phyloP scores from a whole-genome alignment of 1,284 basidiomycete genomes.

The Meira nashicola region DNA sequence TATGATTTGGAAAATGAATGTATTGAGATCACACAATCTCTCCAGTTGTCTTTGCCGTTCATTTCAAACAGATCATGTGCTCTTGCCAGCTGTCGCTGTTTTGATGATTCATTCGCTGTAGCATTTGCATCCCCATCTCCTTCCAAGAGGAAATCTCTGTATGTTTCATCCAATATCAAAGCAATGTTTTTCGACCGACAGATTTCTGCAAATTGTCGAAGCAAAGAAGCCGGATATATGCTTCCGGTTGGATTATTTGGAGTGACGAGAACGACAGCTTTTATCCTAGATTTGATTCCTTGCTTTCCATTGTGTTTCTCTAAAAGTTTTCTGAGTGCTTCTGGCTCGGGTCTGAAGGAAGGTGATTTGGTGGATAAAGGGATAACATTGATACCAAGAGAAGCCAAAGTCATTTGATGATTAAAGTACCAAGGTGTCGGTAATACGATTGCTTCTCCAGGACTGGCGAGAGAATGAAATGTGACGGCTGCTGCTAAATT shows the following conservation, averaged over 20 bases:
- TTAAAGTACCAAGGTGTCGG: slow-evolving; percentile 65
- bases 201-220: slow-evolving; percentile 65
- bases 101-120: not conserved
- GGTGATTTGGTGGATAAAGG: slow-evolving; percentile 62
- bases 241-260: slow-evolving; percentile 68
- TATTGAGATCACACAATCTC: slow-evolving; percentile 50
- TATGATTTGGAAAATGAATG: slow-evolving; percentile 65
- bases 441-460: slow-evolving; percentile 71
- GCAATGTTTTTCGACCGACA: slow-evolving; percentile 63
- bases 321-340: slow-evolving; percentile 59
- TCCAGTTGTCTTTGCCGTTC: slow-evolving; percentile 21
- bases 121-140: slow-evolving; percentile 14
- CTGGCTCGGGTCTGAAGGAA: slow-evolving; percentile 62
- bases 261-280: slow-evolving; percentile 61
- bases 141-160: slow-evolving; percentile 71
- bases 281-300: slow-evolving; percentile 58
- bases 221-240: slow-evolving; percentile 62
- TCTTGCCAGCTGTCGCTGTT: slow-evolving; percentile 38
- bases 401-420: slow-evolving; percentile 62
- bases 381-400: slow-evolving; percentile 56
- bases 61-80: slow-evolving; percentile 62
- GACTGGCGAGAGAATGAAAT: slow-evolving; percentile 65
- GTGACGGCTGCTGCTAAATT: slow-evolving; percentile 68
- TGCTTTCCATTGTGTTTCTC: slow-evolving; percentile 52
- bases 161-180: slow-evolving; percentile 62